These are phyloP conservation scores for Pseudogymnoascus sp. DNA, from an alignment of 2,329 filamentous ascomycete genomes.

Conservation along the genomic window DNA sequence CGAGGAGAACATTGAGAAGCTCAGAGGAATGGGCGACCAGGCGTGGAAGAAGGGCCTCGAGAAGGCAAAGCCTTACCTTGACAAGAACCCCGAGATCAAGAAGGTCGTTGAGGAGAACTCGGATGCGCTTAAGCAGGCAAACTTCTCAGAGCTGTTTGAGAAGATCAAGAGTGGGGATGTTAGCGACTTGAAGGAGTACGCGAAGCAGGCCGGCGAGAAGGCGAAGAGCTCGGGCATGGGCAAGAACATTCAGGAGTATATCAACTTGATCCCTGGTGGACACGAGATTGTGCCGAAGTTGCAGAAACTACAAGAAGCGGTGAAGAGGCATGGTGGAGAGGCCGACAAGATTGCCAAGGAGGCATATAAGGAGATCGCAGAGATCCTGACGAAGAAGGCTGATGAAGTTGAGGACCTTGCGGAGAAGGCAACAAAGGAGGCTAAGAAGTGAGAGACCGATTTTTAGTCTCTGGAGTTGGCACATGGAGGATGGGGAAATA, in stretches of 20 bases:
- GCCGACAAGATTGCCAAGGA: conserved; percentile 61
- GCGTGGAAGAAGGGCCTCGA: conserved; percentile 64
- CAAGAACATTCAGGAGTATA: conserved; percentile 42
- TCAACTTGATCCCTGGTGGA: conserved; percentile 57
- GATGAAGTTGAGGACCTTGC: conserved; percentile 49
- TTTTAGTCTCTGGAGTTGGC: neutral
- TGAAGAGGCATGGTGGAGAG: conserved; percentile 59
- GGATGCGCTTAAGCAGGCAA: conserved; percentile 57
- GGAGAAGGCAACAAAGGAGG: conserved; percentile 44
- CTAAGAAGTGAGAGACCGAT: conserved; percentile 21
- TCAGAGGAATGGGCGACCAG: conserved; percentile 60
- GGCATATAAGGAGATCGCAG: conserved; percentile 56
- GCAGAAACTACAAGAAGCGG: conserved; percentile 53
- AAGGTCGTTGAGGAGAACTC: conserved; percentile 63
- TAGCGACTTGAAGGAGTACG: conserved; percentile 50
- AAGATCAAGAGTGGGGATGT: conserved; percentile 53
- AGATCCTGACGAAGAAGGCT: conserved; percentile 53
- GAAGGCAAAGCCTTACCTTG: conserved; percentile 61
- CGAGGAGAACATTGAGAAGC: conserved; percentile 59
- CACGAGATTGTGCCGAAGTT: conserved; percentile 58
- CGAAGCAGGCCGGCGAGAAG: conserved; percentile 50
- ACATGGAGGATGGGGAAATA: conserved; percentile 30
- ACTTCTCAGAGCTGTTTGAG: conserved; percentile 53
- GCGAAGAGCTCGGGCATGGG: conserved; percentile 41
- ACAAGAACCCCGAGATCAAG: conserved; percentile 70